Evolutionary conservation across 1,139 yeast genomes (phyloP).

Genomic region (Arxiozyma slooffiae): DNA sequence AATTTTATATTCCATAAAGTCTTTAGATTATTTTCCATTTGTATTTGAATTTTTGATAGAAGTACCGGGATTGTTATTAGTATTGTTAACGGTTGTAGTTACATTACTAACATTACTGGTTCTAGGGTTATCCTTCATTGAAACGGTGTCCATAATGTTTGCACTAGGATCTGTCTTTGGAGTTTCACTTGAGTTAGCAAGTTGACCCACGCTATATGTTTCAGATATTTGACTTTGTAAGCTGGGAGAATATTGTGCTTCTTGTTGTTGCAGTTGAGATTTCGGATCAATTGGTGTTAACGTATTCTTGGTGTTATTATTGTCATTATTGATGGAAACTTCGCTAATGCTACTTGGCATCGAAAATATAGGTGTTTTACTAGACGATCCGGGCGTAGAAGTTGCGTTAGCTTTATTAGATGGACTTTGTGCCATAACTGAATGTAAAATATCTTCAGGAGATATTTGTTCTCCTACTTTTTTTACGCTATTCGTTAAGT

Average conservation of each 20-base stretch:
- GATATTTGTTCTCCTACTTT: neutral
- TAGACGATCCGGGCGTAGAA: constrained; percentile 1
- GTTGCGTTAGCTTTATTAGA: neutral
- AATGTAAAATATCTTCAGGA: neutral
- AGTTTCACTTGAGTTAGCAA: constrained; percentile 2
- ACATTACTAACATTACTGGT: neutral
- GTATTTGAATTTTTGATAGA: neutral
- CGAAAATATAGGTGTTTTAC: constrained; percentile 2
- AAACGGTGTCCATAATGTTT: neutral
- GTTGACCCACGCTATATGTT: constrained; percentile 3
- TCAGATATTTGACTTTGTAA: constrained; percentile 4
- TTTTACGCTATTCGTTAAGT: neutral
- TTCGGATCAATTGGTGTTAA: neutral
- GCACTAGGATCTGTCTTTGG: constrained; percentile 2
- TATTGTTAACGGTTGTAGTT: neutral
- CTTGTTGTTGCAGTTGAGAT: neutral
- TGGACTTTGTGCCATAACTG: constrained; percentile 1
- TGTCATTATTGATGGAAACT: neutral
- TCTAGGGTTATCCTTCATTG: neutral
- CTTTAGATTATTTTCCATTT: neutral
- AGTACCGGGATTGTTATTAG: neutral
- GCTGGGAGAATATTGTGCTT: constrained; percentile 5
- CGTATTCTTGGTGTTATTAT: neutral
- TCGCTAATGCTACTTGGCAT: neutral
- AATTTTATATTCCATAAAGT: constrained; percentile 1